Conservation (phyloP, 805 yeast species). For the Metschnikowia vanudenii region DNA sequence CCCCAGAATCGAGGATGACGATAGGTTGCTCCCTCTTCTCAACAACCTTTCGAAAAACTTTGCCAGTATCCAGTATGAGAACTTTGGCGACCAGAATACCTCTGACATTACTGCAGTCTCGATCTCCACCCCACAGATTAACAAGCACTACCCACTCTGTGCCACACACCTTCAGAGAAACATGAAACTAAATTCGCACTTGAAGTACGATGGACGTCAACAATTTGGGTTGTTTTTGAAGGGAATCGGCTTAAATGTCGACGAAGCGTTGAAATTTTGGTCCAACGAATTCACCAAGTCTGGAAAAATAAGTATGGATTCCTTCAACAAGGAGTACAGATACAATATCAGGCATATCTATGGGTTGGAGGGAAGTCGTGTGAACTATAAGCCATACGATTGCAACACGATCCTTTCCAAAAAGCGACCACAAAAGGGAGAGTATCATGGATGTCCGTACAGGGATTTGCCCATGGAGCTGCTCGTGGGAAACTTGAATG, state of each 20-base stretch:
- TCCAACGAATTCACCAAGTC: slow-evolving; percentile 60
- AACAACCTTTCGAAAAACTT: slow-evolving; percentile 65
- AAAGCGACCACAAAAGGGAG: slow-evolving; percentile 65
- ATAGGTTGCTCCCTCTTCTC: slow-evolving; percentile 79
- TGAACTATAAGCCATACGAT: slow-evolving; percentile 81
- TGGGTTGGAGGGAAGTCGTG: slow-evolving; percentile 89
- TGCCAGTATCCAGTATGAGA: slow-evolving; percentile 49
- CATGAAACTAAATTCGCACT: slow-evolving; percentile 62
- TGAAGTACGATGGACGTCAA: slow-evolving; percentile 79
- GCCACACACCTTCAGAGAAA: slow-evolving; percentile 64
- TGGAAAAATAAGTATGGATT: slow-evolving; percentile 58
- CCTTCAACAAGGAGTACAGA: slow-evolving; percentile 82
- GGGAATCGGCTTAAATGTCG: slow-evolving; percentile 83
- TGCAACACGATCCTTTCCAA: slow-evolving; percentile 74
- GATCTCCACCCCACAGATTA: slow-evolving; percentile 53
- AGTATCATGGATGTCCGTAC: slow-evolving; percentile 92
- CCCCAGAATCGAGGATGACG: slow-evolving; percentile 89
- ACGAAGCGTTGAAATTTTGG: slow-evolving; percentile 90
- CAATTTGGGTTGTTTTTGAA: slow-evolving; percentile 83
- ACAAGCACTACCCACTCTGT: slow-evolving; percentile 79
- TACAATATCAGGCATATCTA: slow-evolving; percentile 87
- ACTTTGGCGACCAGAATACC: slow-evolving; percentile 40
- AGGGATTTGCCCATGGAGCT: slow-evolving; percentile 69
- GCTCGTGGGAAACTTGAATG: slow-evolving; percentile 52
- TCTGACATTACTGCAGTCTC: slow-evolving; percentile 58